Percentiles rank a stretch among this genome's conserved stretches.
phyloP scores from a whole-genome alignment of 805 yeast genomes.

The Tetrapisispora fleetii region DNA sequence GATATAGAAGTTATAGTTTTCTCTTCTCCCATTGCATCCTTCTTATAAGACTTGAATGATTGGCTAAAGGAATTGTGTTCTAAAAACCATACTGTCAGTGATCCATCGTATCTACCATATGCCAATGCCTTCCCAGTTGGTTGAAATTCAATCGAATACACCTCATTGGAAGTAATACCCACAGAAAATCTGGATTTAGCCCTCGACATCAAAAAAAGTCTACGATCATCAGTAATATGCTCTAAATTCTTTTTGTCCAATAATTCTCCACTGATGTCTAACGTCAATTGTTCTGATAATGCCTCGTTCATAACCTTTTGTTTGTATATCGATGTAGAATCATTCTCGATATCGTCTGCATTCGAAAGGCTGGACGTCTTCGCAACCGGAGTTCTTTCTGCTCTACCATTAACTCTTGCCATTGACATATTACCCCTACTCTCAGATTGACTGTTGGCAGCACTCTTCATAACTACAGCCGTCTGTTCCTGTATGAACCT shows the following conservation, averaged over 20 bases:
- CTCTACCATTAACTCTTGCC: neutral
- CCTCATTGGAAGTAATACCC: slow-evolving; percentile 12
- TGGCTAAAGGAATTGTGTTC: slow-evolving; percentile 5
- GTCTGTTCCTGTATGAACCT: no score
- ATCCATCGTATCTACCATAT: slow-evolving; percentile 25
- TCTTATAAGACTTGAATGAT: slow-evolving; percentile 8
- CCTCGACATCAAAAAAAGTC: slow-evolving; percentile 9
- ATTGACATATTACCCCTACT: neutral
- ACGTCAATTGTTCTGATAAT: slow-evolving; percentile 1
- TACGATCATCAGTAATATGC: slow-evolving; percentile 19
- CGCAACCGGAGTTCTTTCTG: neutral
- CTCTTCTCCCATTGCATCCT: slow-evolving; percentile 15
- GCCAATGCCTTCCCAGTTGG: slow-evolving; percentile 20
- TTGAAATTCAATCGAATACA: slow-evolving; percentile 20
- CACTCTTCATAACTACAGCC: no score
- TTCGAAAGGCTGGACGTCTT: neutral
- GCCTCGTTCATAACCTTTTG: neutral
- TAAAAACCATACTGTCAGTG: slow-evolving; percentile 21
- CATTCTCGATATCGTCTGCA: neutral
- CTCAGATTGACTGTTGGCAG: neutral
- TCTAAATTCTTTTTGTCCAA: slow-evolving; percentile 2
- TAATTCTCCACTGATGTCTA: slow-evolving; percentile 2
- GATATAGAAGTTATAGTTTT: slow-evolving; percentile 14
- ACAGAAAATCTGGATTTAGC: slow-evolving; percentile 17
- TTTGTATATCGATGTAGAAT: neutral